These are phyloP conservation scores for Vanrija humicola DNA, from an alignment of 1,284 basidiomycete genomes.

Conservation along the genomic window DNA sequence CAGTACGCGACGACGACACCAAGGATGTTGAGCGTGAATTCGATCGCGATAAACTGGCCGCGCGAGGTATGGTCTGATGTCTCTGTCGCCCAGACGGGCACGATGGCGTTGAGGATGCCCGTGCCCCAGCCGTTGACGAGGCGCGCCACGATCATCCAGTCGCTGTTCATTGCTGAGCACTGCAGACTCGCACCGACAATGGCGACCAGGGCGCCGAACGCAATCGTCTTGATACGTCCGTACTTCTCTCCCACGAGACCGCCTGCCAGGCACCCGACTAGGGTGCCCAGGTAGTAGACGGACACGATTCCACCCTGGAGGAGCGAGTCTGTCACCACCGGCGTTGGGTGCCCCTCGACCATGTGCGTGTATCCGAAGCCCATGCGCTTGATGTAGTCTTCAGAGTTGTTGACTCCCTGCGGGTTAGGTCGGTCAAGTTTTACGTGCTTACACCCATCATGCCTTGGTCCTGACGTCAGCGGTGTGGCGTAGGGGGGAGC, in stretches of 20 bases:
- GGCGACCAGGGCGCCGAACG: slow-evolving; percentile 48
- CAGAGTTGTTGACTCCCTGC: slow-evolving; percentile 24
- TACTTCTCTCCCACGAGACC: slow-evolving; percentile 13
- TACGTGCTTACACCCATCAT: too few species aligned
- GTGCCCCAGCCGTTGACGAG: slow-evolving; percentile 46
- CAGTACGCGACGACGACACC: slow-evolving; percentile 55
- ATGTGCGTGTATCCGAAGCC: slow-evolving; percentile 23
- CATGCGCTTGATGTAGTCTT: slow-evolving; percentile 27
- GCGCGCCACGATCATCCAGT: slow-evolving; percentile 61
- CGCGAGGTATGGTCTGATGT: slow-evolving; percentile 57
- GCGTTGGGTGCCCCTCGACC: slow-evolving; percentile 18
- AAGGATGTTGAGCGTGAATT: slow-evolving; percentile 40
- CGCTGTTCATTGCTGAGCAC: slow-evolving; percentile 58
- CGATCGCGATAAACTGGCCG: slow-evolving; percentile 57
- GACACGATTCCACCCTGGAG: slow-evolving; percentile 44
- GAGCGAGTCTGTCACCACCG: slow-evolving; percentile 55
- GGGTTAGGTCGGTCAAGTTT: too few species aligned
- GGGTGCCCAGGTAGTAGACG: slow-evolving; percentile 34
- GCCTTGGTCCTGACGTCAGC: too few species aligned
- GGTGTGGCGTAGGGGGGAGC: background rate
- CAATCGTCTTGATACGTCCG: slow-evolving; percentile 59
- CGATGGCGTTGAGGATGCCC: slow-evolving; percentile 60
- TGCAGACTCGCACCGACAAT: slow-evolving; percentile 58
- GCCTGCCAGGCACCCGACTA: slow-evolving; percentile 31
- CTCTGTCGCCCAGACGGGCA: slow-evolving; percentile 42